These are phyloP conservation scores for Styphnolobium japonicum DNA, from an alignment of 306 rosid genomes.

Conservation along the genomic window DNA sequence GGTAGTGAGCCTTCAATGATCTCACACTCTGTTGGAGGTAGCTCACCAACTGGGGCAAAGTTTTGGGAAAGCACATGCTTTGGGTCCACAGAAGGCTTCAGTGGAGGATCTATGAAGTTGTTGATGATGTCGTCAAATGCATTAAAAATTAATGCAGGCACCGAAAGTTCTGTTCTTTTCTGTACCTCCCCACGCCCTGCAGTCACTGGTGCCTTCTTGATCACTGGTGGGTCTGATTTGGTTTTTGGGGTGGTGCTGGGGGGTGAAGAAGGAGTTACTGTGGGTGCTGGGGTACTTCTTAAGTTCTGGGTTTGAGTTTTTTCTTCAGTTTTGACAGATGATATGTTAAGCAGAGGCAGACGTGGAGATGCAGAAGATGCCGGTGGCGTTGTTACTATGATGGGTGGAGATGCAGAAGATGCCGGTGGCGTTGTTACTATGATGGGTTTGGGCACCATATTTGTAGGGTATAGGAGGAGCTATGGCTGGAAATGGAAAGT, in stretches of 20 bases:
- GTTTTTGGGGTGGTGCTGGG: not conserved
- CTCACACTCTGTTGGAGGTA: constrained; percentile 72
- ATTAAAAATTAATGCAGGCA: constrained; percentile 44
- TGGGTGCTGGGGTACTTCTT: not conserved
- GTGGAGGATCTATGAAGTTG: constrained; percentile 82
- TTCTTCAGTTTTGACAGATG: constrained; percentile 45
- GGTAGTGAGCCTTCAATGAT: constrained; percentile 55
- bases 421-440: not conserved
- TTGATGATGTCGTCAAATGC: constrained; percentile 66
- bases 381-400: constrained; percentile 1
- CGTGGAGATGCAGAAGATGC: not conserved
- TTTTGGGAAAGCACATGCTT: constrained; percentile 52
- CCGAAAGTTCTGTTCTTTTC: constrained; percentile 14
- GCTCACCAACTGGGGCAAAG: constrained; percentile 76
- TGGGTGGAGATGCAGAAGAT: not conserved
- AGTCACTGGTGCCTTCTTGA: not conserved
- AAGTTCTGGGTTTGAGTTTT: constrained; percentile 17
- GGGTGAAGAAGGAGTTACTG: not conserved
- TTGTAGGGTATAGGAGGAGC: not conserved
- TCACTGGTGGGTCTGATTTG: not conserved
- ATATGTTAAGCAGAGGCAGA: not conserved
- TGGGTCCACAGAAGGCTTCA: constrained; percentile 62
- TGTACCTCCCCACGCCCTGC: not conserved
- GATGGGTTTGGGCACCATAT: constrained; percentile 33
- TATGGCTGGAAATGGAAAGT: not conserved